Conservation (phyloP, 2,329 filamentous ascomycete genomes). For the Acrocalymma vagum region DNA sequence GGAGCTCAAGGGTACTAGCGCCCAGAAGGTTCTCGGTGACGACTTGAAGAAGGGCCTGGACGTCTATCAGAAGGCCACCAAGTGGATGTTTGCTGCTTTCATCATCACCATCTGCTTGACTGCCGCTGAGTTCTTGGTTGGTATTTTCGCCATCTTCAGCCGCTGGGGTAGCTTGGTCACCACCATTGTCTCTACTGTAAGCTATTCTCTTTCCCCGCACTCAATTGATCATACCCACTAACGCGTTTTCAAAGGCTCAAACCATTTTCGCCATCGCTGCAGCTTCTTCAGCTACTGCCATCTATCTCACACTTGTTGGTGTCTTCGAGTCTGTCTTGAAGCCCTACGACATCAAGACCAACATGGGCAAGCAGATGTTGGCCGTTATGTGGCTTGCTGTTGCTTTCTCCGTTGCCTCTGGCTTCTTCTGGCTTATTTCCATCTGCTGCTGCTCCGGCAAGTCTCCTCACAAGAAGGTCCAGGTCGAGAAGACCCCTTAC, state of each 20-base stretch:
- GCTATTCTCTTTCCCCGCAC: conserved; percentile 51
- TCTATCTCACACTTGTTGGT: conserved; percentile 74
- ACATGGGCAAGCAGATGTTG: conserved; percentile 75
- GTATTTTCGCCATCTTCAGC: conserved; percentile 84
- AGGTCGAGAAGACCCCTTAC: conserved; percentile 68
- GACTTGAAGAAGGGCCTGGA: conserved; percentile 73
- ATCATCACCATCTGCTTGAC: conserved; percentile 76
- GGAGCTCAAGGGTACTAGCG: conserved; percentile 64
- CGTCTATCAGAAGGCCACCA: conserved; percentile 75
- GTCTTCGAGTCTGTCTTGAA: conserved; percentile 73
- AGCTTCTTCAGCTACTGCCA: conserved; percentile 76
- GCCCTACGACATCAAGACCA: conserved; percentile 74
- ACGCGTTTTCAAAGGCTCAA: conserved; percentile 50
- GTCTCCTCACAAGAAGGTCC: conserved; percentile 55
- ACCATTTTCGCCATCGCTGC: conserved; percentile 69
- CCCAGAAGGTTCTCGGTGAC: conserved; percentile 66
- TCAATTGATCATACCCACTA: conserved; percentile 35
- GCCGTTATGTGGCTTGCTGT: conserved; percentile 80
- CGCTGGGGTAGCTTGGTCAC: conserved; percentile 83
- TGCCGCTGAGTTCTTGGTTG: conserved; percentile 75
- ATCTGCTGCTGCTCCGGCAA: conserved; percentile 89
- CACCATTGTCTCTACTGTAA: conserved; percentile 75
- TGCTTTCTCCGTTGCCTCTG: conserved; percentile 76
- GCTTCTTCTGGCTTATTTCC: conserved; percentile 90
- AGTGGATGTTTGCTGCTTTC: conserved; percentile 86